Conservation (phyloP, 768 basidiomycete genomes). For the Boletus vermiculosoides region DNA sequence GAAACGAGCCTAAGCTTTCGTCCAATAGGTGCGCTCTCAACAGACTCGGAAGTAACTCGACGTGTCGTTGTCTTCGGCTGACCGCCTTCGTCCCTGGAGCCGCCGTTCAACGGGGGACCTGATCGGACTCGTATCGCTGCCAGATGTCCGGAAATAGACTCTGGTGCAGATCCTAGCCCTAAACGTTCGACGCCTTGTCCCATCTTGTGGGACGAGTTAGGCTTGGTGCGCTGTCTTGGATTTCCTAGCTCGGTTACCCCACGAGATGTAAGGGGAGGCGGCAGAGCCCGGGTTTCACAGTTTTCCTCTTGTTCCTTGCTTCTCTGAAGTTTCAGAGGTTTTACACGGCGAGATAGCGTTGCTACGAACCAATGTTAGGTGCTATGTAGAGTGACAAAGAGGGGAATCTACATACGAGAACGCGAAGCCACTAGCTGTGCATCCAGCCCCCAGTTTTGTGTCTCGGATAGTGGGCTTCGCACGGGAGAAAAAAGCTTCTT, state of each 20-base stretch:
- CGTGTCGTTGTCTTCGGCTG: conserved; percentile 5
- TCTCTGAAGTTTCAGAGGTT: conserved; percentile 14
- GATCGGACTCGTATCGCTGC: conserved; percentile 23
- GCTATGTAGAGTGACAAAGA: neutral
- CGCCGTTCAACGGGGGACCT: conserved; percentile 6
- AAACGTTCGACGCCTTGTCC: conserved; percentile 8
- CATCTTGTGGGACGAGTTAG: conserved; percentile 11
- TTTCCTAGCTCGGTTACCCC: conserved; percentile 1
- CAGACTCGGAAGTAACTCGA: conserved; percentile 23
- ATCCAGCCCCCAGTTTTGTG: conserved; percentile 16
- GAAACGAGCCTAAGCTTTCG: conserved; percentile 4
- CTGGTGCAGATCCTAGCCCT: conserved; percentile 20
- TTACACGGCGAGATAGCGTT: conserved; percentile 10
- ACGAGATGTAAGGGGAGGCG: conserved; percentile 7
- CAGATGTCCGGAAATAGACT: conserved; percentile 31
- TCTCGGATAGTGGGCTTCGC: conserved; percentile 27
- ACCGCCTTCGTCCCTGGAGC: neutral
- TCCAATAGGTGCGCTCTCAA: conserved; percentile 2
- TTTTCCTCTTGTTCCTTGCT: conserved; percentile 10
- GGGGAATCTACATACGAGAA: conserved; percentile 21
- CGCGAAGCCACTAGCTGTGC: conserved; percentile 9
- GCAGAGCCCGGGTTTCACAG: neutral
- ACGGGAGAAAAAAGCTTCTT: conserved; percentile 23
- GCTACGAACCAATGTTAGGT: conserved; percentile 11
- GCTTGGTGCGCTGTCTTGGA: conserved; percentile 14